A percentile compares a stretch with the other conserved stretches of the same genome.
Evolutionary conservation across 164 flowering plant species (phyloP).

Genomic region (grape (Vitis vinifera)): ASM3070453v1 NC_081805.1:5373501-5374000

Average conservation of each 20-base stretch:
- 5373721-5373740: not conserved
- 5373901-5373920: too few species aligned
- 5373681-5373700: not conserved
- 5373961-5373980: too few species aligned
- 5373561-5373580: not conserved
- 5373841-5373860: too few species aligned
- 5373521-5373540: conserved; percentile 70
- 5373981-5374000: too few species aligned
- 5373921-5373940: too few species aligned
- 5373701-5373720: not conserved
- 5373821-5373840: too few species aligned
- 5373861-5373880: too few species aligned
- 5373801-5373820: too few species aligned
- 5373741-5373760: not conserved
- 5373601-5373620: not conserved
- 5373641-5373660: not conserved
- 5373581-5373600: not conserved
- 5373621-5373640: not conserved
- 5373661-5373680: not conserved
- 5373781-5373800: too few species aligned
- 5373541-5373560: conserved; percentile 70
- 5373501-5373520: conserved; percentile 70
- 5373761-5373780: too few species aligned
- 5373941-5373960: too few species aligned
- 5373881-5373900: too few species aligned